phyloP scores from a whole-genome alignment of 192 early-diverging fungal genomes.

The Phycomyces blakesleeanus region DNA sequence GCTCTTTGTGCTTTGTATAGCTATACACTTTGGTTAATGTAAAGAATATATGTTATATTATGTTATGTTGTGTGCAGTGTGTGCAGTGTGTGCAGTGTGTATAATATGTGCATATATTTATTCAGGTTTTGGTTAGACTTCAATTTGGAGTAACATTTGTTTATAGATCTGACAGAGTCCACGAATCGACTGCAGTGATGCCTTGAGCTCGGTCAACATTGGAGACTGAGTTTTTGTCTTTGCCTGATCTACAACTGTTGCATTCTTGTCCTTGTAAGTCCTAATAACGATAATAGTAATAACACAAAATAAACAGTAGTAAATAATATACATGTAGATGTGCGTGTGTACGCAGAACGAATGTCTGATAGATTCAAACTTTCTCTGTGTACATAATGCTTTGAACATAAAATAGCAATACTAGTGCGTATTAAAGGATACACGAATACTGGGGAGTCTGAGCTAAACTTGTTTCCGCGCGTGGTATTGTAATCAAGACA shows the following conservation, averaged over 20 bases:
- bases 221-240: slow-evolving; percentile 33
- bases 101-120: not conserved
- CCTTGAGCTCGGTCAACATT: slow-evolving; percentile 22
- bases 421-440: not conserved
- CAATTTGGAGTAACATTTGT: slow-evolving; percentile 23
- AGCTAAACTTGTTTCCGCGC: slow-evolving; percentile 11
- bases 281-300: not conserved
- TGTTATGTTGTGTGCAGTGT: too few species aligned
- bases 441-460: not conserved
- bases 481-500: slow-evolving; percentile 18
- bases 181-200: slow-evolving; percentile 12
- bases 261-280: slow-evolving; percentile 30
- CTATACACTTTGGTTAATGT: too few species aligned
- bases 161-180: slow-evolving; percentile 20
- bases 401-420: too few species aligned
- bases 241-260: slow-evolving; percentile 22
- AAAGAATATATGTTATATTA: too few species aligned
- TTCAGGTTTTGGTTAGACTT: slow-evolving; percentile 9
- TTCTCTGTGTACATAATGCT: too few species aligned
- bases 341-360: too few species aligned
- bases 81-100: too few species aligned
- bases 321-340: too few species aligned
- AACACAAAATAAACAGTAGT: too few species aligned
- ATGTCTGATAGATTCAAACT: too few species aligned
- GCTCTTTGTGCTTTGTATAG: too few species aligned